Evolutionary conservation across 306 rosid genomes (phyloP), one percentile per base, ranked within the genome.

Genomic region (Cicer chorassanicum): DNA sequence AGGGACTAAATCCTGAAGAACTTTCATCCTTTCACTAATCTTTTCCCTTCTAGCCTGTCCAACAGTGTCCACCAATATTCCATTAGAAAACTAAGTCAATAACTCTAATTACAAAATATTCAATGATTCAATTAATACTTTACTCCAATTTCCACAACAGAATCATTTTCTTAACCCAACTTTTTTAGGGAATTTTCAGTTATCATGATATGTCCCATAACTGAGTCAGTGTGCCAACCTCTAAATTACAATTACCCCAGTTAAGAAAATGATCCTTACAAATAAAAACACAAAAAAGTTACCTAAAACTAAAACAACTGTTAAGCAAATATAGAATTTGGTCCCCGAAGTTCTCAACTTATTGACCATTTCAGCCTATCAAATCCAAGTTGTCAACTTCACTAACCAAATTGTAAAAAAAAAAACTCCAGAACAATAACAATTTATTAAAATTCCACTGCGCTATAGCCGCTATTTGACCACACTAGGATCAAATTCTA

Each of bases 11-110:
- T 90, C 98, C 85, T 93, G 96, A 15, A 92, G 98, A 83, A 82
- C 81, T 85, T 89, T 92, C 98, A 92, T 92, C 86, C 98, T 89
- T 75, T 93, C 98, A 65, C 97, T 88, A 69, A 93, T 93, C 89
- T 93, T 93, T 83, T 93, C 98, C 78, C 98, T 87, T 84, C 98
- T 87, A 67, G 98, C 98, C 98, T 93, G 95, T 81, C 72, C 82
- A 84, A 15, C 45, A 57, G 21, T 18, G 89, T 76, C 74, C 83
- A 81, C 8, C 60, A 60, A 44, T 40, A 34, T 68, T 81, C 78
- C 72, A 79, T 81, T 39, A 82, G 65, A 73, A 69, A 29, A 50
- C 72, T 3, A 70, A 62, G 77, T 66, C 64, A 73, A 73, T 4
- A 80, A 38, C 74, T 51, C 63, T 24, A 66, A 63, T 29, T 21